phyloP scores from a whole-genome alignment of 306 rosid genomes.

The Cucurbita maxima region DNA sequence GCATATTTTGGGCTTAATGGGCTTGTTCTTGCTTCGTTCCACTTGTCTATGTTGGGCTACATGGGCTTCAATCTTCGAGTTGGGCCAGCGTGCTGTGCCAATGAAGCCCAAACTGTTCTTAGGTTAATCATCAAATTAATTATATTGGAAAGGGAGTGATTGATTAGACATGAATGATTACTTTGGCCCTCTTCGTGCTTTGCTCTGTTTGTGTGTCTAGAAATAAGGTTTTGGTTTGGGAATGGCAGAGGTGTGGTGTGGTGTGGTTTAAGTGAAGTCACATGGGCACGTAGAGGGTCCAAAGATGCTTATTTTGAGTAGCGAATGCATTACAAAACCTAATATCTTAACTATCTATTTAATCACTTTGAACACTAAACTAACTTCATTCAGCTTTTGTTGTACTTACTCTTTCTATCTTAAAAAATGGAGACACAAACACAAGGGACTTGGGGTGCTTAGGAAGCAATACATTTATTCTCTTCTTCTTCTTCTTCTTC shows the following conservation, averaged over 20 bases:
- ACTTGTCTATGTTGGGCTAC: background rate
- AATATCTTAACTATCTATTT: background rate
- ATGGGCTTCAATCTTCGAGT: background rate
- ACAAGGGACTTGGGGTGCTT: slow-evolving; percentile 31
- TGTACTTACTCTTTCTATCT: slow-evolving; percentile 19
- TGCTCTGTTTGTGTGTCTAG: background rate
- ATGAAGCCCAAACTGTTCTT: background rate
- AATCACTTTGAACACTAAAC: background rate
- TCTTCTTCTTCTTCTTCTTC: slow-evolving; percentile 3
- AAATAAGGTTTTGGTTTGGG: background rate
- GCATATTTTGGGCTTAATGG: background rate
- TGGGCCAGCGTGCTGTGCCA: background rate
- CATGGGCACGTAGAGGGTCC: slow-evolving; percentile 10
- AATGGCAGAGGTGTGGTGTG: too few species aligned
- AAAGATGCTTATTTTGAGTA: slow-evolving; percentile 44
- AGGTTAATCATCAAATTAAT: too few species aligned
- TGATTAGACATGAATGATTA: too few species aligned
- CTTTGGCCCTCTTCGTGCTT: background rate
- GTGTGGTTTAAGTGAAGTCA: background rate
- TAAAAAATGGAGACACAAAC: slow-evolving; percentile 22
- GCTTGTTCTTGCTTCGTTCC: background rate
- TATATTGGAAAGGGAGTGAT: too few species aligned
- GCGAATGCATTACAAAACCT: slow-evolving; percentile 43
- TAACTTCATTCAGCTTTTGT: slow-evolving; percentile 6
- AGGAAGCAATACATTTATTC: slow-evolving; percentile 48